Evolutionary conservation across 768 basidiomycete species (phyloP).

Genomic region (Calocera viscosa): DNA sequence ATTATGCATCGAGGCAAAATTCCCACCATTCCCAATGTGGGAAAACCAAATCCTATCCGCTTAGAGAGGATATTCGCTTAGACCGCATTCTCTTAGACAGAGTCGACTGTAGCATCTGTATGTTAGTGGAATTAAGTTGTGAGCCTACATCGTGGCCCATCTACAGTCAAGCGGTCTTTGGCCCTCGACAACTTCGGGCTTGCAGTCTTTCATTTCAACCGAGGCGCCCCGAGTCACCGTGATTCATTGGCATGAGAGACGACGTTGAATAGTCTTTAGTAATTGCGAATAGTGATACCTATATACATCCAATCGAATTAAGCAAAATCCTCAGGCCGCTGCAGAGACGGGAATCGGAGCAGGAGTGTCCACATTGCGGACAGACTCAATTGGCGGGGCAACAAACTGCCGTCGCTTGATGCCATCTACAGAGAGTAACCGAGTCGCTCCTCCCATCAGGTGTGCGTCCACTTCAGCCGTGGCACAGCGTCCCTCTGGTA

Average conservation of each 20-base stretch:
- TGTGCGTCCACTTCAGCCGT: slow-evolving; percentile 85
- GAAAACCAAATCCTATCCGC: too few relatives aligned
- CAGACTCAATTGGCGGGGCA: slow-evolving; percentile 15
- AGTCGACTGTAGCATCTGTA: too few relatives aligned
- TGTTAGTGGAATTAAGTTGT: too few relatives aligned
- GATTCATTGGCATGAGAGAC: neutral
- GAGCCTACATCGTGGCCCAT: too few relatives aligned
- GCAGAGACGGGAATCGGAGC: neutral
- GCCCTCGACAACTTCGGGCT: too few relatives aligned
- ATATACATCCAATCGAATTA: neutral
- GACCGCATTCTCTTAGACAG: too few relatives aligned
- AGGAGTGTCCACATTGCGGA: neutral
- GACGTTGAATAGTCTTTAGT: neutral
- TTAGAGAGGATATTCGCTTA: too few relatives aligned
- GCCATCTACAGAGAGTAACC: slow-evolving; percentile 68
- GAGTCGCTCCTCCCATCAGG: slow-evolving; percentile 52
- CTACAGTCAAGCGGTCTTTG: too few relatives aligned
- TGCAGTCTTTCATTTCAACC: too few relatives aligned
- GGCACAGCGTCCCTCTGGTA: slow-evolving; percentile 82
- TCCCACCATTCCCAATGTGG: neutral
- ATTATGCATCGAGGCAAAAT: neutral
- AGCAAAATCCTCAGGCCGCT: neutral
- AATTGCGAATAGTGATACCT: neutral
- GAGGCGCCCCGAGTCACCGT: neutral
- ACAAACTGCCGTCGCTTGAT: slow-evolving; percentile 58